Percentiles rank a stretch among this genome's conserved stretches.
These are phyloP conservation scores for Mycena haematopus DNA, from an alignment of 768 basidiomycete genomes.

Conservation along the genomic window DNA sequence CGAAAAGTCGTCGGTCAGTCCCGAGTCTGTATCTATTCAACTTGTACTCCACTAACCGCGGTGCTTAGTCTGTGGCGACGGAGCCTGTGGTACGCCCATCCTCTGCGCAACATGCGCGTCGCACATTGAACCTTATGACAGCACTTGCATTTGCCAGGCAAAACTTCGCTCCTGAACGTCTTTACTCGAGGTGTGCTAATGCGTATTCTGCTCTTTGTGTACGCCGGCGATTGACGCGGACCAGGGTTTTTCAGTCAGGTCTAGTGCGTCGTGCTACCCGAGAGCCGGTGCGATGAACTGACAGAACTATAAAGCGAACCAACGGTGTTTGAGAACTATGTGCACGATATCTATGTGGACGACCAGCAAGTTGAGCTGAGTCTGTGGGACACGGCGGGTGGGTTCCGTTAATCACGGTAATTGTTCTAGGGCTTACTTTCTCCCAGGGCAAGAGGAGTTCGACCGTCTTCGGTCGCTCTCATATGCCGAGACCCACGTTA, in stretches of 20 bases:
- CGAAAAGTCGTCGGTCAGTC: conserved; percentile 29
- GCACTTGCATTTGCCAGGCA: conserved; percentile 52
- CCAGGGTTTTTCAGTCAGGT: conserved; percentile 88
- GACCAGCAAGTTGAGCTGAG: conserved; percentile 90
- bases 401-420: neutral
- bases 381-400: conserved; percentile 98
- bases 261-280: conserved; percentile 63
- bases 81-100: conserved; percentile 79
- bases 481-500: conserved; percentile 95
- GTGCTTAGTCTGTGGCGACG: conserved; percentile 91
- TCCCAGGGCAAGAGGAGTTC: conserved; percentile 91
- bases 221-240: neutral
- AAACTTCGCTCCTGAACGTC: conserved; percentile 87
- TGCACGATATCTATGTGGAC: conserved; percentile 87
- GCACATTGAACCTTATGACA: conserved; percentile 34
- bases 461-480: conserved; percentile 92
- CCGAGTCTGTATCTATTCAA: neutral
- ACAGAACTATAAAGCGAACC: conserved; percentile 64
- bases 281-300: conserved; percentile 12
- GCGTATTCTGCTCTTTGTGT: neutral
- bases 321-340: conserved; percentile 97
- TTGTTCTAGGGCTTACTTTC: conserved; percentile 22
- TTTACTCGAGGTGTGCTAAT: conserved; percentile 64
- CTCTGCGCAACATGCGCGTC: conserved; percentile 23
- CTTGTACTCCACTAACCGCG: conserved; percentile 41